Evolutionary conservation across 2,329 filamentous ascomycete genomes (phyloP).

Genomic region (Penicillium decumbens): DNA sequence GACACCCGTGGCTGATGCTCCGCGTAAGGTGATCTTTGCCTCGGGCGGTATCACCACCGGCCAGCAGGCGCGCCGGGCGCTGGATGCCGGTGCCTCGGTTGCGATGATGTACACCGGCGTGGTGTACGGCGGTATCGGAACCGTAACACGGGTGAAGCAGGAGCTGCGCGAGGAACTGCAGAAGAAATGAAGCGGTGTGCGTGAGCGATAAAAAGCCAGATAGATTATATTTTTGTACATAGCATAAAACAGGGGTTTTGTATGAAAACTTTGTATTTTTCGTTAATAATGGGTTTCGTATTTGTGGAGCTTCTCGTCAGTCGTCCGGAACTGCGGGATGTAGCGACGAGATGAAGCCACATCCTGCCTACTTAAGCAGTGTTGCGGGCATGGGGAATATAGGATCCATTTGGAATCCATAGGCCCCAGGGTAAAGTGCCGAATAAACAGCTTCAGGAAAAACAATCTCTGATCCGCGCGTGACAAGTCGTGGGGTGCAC

Average conservation of each 20-base stretch:
- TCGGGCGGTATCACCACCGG: constrained; percentile 90
- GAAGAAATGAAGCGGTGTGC: constrained; percentile 22
- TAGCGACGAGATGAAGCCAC: background rate
- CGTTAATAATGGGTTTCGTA: background rate
- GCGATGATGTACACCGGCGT: constrained; percentile 87
- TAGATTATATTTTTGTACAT: constrained; percentile 20
- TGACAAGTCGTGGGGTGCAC: background rate
- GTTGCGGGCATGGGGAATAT: background rate
- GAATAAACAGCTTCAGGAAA: background rate
- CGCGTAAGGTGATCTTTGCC: constrained; percentile 80
- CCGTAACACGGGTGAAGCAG: constrained; percentile 51
- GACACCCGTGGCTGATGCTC: constrained; percentile 8
- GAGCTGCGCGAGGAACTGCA: constrained; percentile 42
- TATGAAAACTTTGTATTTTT: background rate
- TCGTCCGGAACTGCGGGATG: background rate
- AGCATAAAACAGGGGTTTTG: constrained; percentile 13
- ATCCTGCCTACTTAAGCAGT: constrained; percentile 10
- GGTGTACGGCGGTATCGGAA: constrained; percentile 60
- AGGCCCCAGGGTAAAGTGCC: background rate
- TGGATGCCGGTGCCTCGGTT: constrained; percentile 84
- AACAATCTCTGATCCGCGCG: background rate
- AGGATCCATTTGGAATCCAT: background rate
- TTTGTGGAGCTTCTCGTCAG: background rate
- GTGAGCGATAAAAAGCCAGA: constrained; percentile 2
- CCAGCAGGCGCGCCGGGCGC: constrained; percentile 70